Conservation (phyloP, 495 filamentous ascomycete species). For the Penicillium soppii region DNA sequence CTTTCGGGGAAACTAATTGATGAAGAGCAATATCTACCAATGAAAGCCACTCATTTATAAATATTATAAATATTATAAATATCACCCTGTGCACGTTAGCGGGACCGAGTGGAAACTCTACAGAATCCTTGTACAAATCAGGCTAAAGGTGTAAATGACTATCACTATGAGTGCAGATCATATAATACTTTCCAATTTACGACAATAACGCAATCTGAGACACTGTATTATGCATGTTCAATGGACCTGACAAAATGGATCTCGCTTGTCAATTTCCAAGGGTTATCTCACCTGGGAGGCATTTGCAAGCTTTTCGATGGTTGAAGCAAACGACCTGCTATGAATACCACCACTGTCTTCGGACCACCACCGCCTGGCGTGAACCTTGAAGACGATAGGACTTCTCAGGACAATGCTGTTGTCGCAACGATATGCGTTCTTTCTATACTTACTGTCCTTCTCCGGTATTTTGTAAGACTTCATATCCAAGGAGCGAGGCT, state of each 20-base stretch:
- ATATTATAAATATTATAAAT: no score
- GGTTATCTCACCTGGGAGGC: no score
- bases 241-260: background rate
- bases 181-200: background rate
- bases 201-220: background rate
- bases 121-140: background rate
- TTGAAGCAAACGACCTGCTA: background rate
- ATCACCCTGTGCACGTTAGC: background rate
- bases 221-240: background rate
- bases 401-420: constrained; percentile 5
- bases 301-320: no score
- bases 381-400: constrained; percentile 10
- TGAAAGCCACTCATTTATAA: no score
- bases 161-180: background rate
- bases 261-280: background rate
- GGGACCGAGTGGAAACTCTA: no score
- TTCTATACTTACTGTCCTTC: background rate
- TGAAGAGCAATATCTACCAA: background rate
- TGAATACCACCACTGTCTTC: constrained; percentile 7
- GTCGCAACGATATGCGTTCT: constrained; percentile 9
- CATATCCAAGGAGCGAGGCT: constrained; percentile 4
- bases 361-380: constrained; percentile 10
- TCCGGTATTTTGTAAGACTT: constrained; percentile 11
- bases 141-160: background rate
- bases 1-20: background rate